Evolutionary conservation across 345 rosid genomes (phyloP).

Genomic region (Aegle marmelos): DNA sequence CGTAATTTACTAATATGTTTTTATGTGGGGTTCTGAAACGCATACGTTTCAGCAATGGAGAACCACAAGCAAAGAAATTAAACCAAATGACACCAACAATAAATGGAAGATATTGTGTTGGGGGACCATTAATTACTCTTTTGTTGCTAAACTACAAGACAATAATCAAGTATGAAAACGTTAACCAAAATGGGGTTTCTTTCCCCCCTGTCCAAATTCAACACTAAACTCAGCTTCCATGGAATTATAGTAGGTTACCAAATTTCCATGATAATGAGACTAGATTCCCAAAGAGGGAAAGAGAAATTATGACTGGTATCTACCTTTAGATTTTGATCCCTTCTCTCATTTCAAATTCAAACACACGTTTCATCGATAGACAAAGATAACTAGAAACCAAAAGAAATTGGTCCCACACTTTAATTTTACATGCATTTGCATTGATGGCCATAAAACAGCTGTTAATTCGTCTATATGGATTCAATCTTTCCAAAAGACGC

Average conservation of each 20-base stretch:
- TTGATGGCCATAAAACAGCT: neutral
- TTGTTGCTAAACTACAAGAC: slow-evolving; percentile 15
- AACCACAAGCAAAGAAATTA: slow-evolving; percentile 28
- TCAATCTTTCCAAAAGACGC: neutral
- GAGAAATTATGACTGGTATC: neutral
- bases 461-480: neutral
- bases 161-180: slow-evolving; percentile 9
- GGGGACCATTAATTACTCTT: slow-evolving; percentile 12
- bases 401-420: neutral
- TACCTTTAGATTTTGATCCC: slow-evolving; percentile 2
- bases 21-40: slow-evolving; percentile 8
- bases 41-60: slow-evolving; percentile 25
- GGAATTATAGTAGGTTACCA: neutral
- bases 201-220: neutral
- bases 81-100: neutral
- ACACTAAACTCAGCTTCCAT: neutral
- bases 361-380: neutral
- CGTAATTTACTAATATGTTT: neutral
- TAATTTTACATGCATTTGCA: neutral
- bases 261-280: slow-evolving; percentile 1
- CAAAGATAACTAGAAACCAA: neutral
- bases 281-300: slow-evolving; percentile 3
- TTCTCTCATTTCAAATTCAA: neutral
- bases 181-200: neutral
- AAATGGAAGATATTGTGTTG: too few relatives aligned